Percentiles rank a stretch among this genome's conserved stretches.
These are phyloP conservation scores for Starmerella floricola DNA, from an alignment of 805 yeast genomes.

Conservation along the genomic window DNA sequence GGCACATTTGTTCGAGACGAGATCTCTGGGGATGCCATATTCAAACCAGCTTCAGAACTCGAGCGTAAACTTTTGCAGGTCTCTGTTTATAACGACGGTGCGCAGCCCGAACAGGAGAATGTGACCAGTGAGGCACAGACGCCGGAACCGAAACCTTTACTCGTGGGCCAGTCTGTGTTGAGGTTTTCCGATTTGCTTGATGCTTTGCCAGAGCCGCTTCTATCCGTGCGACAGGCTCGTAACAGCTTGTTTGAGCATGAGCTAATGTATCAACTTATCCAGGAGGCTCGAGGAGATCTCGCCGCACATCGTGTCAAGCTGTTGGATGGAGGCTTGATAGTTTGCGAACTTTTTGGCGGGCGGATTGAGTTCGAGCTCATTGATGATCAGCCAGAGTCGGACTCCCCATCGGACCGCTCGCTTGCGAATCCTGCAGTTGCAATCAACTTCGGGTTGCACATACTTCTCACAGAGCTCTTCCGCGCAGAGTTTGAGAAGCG, in stretches of 20 bases:
- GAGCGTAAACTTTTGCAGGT: slow-evolving; percentile 44
- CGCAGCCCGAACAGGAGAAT: not conserved
- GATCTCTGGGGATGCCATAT: slow-evolving; percentile 34
- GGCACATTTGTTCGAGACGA: slow-evolving; percentile 34
- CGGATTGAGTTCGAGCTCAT: slow-evolving; percentile 60
- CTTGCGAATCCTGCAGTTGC: slow-evolving; percentile 40
- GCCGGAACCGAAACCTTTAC: slow-evolving; percentile 4
- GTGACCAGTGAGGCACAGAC: not conserved
- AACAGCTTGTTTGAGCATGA: slow-evolving; percentile 79
- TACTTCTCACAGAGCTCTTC: slow-evolving; percentile 52
- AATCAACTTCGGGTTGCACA: slow-evolving; percentile 41
- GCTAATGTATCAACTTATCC: slow-evolving; percentile 59
- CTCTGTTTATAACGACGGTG: slow-evolving; percentile 22
- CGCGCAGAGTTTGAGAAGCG: slow-evolving; percentile 33
- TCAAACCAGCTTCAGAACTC: slow-evolving; percentile 31
- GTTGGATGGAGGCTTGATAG: slow-evolving; percentile 44
- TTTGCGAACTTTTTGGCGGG: slow-evolving; percentile 53
- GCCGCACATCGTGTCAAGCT: slow-evolving; percentile 60
- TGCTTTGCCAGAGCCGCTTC: slow-evolving; percentile 25
- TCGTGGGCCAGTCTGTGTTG: slow-evolving; percentile 5
- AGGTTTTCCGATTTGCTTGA: not conserved
- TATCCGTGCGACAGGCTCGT: slow-evolving; percentile 48
- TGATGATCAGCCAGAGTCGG: too few relatives aligned
- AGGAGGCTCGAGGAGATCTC: slow-evolving; percentile 55
- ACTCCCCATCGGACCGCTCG: slow-evolving; percentile 28